phyloP scores from a whole-genome alignment of 768 basidiomycete species.

The Russula sp. region DNA sequence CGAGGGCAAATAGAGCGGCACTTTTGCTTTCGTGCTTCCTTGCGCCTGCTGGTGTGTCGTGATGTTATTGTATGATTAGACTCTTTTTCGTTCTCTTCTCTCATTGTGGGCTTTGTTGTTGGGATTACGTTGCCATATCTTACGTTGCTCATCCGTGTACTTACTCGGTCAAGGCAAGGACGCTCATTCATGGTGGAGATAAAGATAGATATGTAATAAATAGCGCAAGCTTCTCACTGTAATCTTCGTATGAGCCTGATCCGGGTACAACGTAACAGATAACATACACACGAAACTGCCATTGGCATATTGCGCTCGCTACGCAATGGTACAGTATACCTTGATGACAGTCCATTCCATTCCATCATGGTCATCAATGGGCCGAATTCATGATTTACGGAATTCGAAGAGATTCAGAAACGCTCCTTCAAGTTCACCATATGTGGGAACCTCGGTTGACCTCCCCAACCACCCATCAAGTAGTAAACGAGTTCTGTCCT shows the following conservation, averaged over 20 bases:
- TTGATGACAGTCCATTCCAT: neutral
- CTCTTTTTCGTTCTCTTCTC: neutral
- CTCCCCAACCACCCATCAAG: too few relatives aligned
- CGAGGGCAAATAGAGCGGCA: neutral
- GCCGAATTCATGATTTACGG: neutral
- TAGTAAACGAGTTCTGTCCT: too few relatives aligned
- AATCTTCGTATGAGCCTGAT: neutral
- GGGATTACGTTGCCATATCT: neutral
- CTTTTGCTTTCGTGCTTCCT: neutral
- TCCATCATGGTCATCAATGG: neutral
- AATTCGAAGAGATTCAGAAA: neutral
- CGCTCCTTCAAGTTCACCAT: too few relatives aligned
- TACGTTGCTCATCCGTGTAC: neutral
- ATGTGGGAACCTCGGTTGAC: too few relatives aligned
- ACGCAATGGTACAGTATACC: neutral
- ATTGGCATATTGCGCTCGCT: slow-evolving; percentile 4
- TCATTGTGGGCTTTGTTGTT: neutral
- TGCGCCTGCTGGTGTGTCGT: neutral
- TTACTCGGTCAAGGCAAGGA: neutral
- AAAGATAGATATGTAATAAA: neutral
- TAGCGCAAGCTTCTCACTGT: neutral
- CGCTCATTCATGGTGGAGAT: neutral
- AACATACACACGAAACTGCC: neutral
- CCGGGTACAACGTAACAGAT: neutral
- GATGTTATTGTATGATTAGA: neutral